phyloP scores from a whole-genome alignment of 495 filamentous ascomycete genomes.

The Talaromyces borbonicus region DNA sequence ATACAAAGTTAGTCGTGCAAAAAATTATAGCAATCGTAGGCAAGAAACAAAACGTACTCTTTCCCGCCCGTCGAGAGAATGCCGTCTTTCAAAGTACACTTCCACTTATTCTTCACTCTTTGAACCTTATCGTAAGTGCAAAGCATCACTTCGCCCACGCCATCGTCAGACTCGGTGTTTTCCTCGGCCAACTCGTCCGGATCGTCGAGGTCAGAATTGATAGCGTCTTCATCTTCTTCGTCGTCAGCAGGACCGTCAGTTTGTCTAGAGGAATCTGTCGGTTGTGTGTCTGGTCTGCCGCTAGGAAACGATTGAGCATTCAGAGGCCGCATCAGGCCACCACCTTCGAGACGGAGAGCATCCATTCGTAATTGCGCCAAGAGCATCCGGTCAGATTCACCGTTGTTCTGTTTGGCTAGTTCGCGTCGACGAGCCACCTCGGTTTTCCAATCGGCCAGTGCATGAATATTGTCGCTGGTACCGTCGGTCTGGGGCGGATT shows the following conservation, averaged over 20 bases:
- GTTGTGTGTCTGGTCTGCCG: conserved; percentile 1
- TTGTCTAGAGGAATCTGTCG: conserved; percentile 32
- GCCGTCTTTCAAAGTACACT: conserved; percentile 96
- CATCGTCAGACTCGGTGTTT: conserved; percentile 71
- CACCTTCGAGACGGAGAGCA: conserved; percentile 62
- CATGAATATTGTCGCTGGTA: conserved; percentile 45
- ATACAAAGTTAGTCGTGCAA: neutral
- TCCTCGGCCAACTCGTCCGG: conserved; percentile 74
- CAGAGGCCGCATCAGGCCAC: conserved; percentile 69
- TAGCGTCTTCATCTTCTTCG: conserved; percentile 81
- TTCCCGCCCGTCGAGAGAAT: conserved; percentile 82
- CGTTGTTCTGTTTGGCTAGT: conserved; percentile 53
- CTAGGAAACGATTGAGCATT: conserved; percentile 20
- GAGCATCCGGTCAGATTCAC: conserved; percentile 41
- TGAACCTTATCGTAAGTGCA: conserved; percentile 99
- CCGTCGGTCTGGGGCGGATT: conserved; percentile 64
- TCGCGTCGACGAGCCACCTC: conserved; percentile 44
- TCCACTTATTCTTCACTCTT: conserved; percentile 99
- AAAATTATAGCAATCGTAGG: conserved; percentile 12
- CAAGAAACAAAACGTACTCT: conserved; percentile 48
- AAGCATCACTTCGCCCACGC: conserved; percentile 79
- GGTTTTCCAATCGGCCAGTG: conserved; percentile 45
- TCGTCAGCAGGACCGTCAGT: conserved; percentile 53
- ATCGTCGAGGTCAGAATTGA: conserved; percentile 97
- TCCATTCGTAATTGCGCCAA: conserved; percentile 39